Conservation (phyloP, 2,329 filamentous ascomycete genomes). For the Clarireedia paspali region DNA sequence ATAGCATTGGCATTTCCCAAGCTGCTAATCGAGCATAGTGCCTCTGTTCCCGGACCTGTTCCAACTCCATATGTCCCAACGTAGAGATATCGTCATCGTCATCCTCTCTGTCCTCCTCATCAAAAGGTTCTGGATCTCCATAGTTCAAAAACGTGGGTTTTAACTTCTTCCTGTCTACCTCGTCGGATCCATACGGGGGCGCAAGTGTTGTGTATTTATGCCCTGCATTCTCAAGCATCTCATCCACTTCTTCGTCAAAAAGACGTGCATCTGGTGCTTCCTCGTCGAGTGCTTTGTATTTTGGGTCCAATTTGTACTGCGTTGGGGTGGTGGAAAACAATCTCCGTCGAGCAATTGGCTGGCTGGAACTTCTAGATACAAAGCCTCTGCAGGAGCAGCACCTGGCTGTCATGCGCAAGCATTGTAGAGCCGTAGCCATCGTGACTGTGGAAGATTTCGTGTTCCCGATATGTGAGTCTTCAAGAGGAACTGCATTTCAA, state of each 20-base stretch:
- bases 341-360: conserved; percentile 19
- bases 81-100: conserved; percentile 78
- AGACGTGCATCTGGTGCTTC: neutral
- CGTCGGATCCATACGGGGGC: conserved; percentile 4
- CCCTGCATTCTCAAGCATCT: conserved; percentile 4
- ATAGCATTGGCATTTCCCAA: conserved; percentile 92
- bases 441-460: conserved; percentile 7
- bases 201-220: neutral
- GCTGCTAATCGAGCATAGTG: conserved; percentile 81
- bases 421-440: conserved; percentile 27
- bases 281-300: conserved; percentile 6
- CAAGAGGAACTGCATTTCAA: neutral
- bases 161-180: conserved; percentile 15
- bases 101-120: conserved; percentile 41
- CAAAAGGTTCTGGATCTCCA: conserved; percentile 25
- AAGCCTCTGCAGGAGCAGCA: conserved; percentile 18
- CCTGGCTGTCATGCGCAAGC: conserved; percentile 23
- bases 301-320: conserved; percentile 8
- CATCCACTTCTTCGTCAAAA: conserved; percentile 4
- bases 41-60: conserved; percentile 80
- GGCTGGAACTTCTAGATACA: conserved; percentile 9
- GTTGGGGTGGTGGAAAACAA: conserved; percentile 19
- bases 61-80: conserved; percentile 77
- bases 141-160: conserved; percentile 29
- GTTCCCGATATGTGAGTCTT: neutral